Percentiles rank a stretch among this genome's conserved stretches.
Conservation (phyloP, 1,284 basidiomycete species). For the Microbotryum scabiosae region DNA sequence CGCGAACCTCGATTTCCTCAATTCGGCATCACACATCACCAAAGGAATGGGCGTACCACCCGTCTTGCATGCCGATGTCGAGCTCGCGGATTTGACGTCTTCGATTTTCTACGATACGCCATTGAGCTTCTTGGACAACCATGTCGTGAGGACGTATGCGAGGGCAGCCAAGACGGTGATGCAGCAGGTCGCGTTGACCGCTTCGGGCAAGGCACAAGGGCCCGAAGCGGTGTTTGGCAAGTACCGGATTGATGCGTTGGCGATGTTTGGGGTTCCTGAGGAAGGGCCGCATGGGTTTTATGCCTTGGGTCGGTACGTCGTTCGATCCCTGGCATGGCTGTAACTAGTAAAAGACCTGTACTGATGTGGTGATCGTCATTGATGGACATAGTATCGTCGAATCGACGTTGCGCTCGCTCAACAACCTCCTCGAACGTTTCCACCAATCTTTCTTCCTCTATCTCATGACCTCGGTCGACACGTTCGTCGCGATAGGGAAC, state of each 20-base stretch:
- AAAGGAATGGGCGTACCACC: slow-evolving; percentile 64
- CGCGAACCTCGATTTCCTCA: slow-evolving; percentile 91
- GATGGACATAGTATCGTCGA: slow-evolving; percentile 56
- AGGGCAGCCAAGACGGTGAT: slow-evolving; percentile 56
- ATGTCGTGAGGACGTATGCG: slow-evolving; percentile 47
- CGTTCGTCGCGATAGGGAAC: slow-evolving; percentile 77
- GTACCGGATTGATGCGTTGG: slow-evolving; percentile 90
- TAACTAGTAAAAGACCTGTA: background rate
- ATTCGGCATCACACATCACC: slow-evolving; percentile 68
- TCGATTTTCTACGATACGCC: background rate
- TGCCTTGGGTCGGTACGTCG: slow-evolving; percentile 66
- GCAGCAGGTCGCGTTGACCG: slow-evolving; percentile 60
- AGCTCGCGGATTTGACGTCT: background rate
- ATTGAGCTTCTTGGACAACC: background rate
- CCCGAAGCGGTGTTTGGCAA: slow-evolving; percentile 45
- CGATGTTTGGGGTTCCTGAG: slow-evolving; percentile 78
- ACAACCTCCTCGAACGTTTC: slow-evolving; percentile 84
- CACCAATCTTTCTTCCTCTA: slow-evolving; percentile 97
- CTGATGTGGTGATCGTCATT: background rate
- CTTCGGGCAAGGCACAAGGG: slow-evolving; percentile 47
- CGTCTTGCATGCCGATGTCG: slow-evolving; percentile 50
- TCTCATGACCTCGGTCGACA: slow-evolving; percentile 62
- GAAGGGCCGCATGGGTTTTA: slow-evolving; percentile 90
- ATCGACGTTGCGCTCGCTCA: slow-evolving; percentile 74
- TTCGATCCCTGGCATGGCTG: background rate